Conservation (phyloP, 78 protist genomes). For the Dictyostelium firmibasis region DNA sequence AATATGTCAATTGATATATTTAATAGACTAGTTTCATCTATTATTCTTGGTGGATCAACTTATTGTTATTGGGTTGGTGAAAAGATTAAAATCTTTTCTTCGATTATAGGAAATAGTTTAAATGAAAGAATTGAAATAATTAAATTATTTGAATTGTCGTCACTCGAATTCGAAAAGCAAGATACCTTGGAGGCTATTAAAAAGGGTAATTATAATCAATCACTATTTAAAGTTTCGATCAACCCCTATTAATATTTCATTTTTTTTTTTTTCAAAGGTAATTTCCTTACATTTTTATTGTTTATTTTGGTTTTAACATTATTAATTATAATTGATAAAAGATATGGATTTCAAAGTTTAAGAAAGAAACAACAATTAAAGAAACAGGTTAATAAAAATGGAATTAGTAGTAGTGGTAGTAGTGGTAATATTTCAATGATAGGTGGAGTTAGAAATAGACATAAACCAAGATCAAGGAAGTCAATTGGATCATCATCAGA, state of each 20-base stretch:
- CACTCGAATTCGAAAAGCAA: background rate
- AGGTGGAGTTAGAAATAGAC: background rate
- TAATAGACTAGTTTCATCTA: background rate
- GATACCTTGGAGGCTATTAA: background rate
- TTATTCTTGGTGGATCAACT: background rate
- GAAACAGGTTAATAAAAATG: background rate
- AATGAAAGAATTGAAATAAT: background rate
- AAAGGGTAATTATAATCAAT: background rate
- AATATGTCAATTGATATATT: background rate
- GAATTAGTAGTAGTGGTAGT: background rate
- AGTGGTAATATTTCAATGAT: background rate
- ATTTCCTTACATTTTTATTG: background rate
- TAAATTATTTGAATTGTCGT: background rate
- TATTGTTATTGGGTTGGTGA: background rate
- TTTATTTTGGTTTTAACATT: background rate
- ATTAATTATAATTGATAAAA: background rate
- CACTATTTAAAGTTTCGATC: too few relatives aligned
- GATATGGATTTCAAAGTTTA: background rate
- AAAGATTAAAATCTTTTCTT: background rate
- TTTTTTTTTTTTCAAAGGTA: background rate
- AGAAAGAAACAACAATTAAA: background rate
- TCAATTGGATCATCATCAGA: conserved; percentile 9
- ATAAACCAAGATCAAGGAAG: background rate
- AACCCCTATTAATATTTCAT: too few relatives aligned
- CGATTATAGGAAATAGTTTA: background rate